Conservation (phyloP, 768 basidiomycete genomes). For the Tricholoma bakamatsutake region DNA sequence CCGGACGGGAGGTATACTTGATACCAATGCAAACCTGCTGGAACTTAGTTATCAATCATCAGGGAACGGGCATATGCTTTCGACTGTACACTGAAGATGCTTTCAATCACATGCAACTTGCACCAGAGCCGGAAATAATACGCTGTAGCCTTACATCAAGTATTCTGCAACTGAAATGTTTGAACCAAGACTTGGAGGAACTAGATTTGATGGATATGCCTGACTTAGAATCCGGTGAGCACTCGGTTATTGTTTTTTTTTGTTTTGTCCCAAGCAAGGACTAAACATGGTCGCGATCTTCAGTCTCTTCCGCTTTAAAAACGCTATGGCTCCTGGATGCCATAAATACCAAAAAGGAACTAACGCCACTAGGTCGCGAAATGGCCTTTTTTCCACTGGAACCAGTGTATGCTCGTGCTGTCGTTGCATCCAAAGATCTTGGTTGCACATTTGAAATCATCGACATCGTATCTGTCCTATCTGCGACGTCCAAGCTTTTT, state of each 20-base stretch:
- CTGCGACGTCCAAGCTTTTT: conserved; percentile 78
- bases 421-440: conserved; percentile 71
- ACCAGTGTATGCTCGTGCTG: conserved; percentile 69
- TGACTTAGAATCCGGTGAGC: conserved; percentile 64
- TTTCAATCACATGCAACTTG: conserved; percentile 58
- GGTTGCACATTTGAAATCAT: conserved; percentile 76
- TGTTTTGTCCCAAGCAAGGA: not conserved
- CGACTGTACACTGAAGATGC: conserved; percentile 85
- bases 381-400: conserved; percentile 96
- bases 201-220: conserved; percentile 90
- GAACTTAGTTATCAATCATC: conserved; percentile 1
- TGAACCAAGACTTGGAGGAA: conserved; percentile 73
- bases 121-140: conserved; percentile 85
- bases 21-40: not conserved
- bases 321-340: conserved; percentile 79
- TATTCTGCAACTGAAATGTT: conserved; percentile 79
- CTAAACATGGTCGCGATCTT: not conserved
- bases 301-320: conserved; percentile 60
- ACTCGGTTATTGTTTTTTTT: not conserved
- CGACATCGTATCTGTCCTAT: conserved; percentile 79
- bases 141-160: conserved; percentile 81
- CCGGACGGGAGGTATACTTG: conserved; percentile 77
- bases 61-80: conserved; percentile 85
- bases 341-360: conserved; percentile 52
- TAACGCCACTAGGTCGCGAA: conserved; percentile 71